These are phyloP conservation scores for Geosmithia morbida DNA, from an alignment of 2,329 filamentous ascomycete genomes.

Conservation along the genomic window DNA sequence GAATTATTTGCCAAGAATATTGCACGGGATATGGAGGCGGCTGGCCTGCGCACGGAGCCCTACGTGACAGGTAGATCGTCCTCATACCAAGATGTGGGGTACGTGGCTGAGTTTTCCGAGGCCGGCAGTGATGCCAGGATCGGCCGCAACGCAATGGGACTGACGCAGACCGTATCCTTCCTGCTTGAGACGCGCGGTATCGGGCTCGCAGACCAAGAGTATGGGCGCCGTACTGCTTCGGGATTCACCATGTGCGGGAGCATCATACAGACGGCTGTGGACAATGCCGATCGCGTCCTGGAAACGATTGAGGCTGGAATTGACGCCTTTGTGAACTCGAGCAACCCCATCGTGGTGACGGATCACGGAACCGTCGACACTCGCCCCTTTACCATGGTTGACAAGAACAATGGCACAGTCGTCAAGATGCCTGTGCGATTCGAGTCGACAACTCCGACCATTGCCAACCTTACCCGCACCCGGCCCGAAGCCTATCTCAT, in stretches of 20 bases:
- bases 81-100: slow-evolving; percentile 4
- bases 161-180: slow-evolving; percentile 14
- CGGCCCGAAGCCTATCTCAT: slow-evolving; percentile 15
- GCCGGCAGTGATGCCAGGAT: slow-evolving; percentile 13
- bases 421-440: slow-evolving; percentile 12
- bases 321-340: slow-evolving; percentile 10
- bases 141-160: slow-evolving; percentile 14
- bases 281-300: slow-evolving; percentile 12
- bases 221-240: slow-evolving; percentile 12
- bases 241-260: slow-evolving; percentile 12
- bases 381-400: slow-evolving; percentile 11
- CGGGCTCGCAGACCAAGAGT: slow-evolving; percentile 14
- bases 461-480: slow-evolving; percentile 14
- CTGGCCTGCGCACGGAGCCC: slow-evolving; percentile 12
- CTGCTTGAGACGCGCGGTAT: slow-evolving; percentile 16
- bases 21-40: slow-evolving; percentile 12
- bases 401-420: slow-evolving; percentile 11
- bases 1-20: slow-evolving; percentile 12
- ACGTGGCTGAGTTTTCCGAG: slow-evolving; percentile 10
- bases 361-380: slow-evolving; percentile 10
- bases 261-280: slow-evolving; percentile 13
- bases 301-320: slow-evolving; percentile 10
- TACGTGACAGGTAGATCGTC: slow-evolving; percentile 10
- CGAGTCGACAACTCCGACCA: slow-evolving; percentile 12
- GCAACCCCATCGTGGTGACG: slow-evolving; percentile 13